A percentile compares a stretch with the other conserved stretches of the same genome.
These are phyloP conservation scores for Suillus plorans DNA, from an alignment of 768 basidiomycete genomes.

Conservation along the genomic window DNA sequence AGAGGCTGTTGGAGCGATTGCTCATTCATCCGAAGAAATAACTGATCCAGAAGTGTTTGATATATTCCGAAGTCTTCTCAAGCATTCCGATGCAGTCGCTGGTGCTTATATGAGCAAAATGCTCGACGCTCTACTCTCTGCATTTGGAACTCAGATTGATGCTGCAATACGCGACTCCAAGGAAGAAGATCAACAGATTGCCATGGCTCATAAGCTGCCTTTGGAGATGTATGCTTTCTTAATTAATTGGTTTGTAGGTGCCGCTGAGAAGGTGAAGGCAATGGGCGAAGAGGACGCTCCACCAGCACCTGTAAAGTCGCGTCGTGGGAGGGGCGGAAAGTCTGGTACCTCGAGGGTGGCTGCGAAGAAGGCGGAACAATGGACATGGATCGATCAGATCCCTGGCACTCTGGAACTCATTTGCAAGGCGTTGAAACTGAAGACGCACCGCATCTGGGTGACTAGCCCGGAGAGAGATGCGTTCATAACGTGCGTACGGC, in stretches of 20 bases:
- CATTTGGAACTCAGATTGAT: constrained; percentile 71
- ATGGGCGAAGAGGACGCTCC: constrained; percentile 47
- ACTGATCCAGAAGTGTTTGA: constrained; percentile 71
- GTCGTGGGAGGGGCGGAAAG: constrained; percentile 63
- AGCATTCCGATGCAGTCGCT: constrained; percentile 62
- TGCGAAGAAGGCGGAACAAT: constrained; percentile 48
- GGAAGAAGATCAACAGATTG: constrained; percentile 61
- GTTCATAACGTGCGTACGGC: constrained; percentile 69
- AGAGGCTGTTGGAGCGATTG: constrained; percentile 83
- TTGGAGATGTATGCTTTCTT: constrained; percentile 93
- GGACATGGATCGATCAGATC: constrained; percentile 82
- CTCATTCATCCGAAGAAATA: constrained; percentile 74
- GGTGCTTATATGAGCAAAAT: constrained; percentile 77
- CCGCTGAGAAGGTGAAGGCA: constrained; percentile 74
- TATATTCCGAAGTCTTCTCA: constrained; percentile 78
- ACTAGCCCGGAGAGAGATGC: constrained; percentile 83
- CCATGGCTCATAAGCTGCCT: constrained; percentile 63
- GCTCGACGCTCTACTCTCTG: constrained; percentile 83
- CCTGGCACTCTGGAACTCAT: constrained; percentile 68
- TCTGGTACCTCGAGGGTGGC: constrained; percentile 39
- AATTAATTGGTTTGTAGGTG: constrained; percentile 85
- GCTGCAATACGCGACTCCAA: constrained; percentile 68
- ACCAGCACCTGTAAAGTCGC: constrained; percentile 45
- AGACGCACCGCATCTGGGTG: constrained; percentile 84
- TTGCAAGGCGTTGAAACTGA: constrained; percentile 66